These are phyloP conservation scores for Clarkia xantiana DNA, from an alignment of 345 rosid species.

Conservation along the genomic window DNA sequence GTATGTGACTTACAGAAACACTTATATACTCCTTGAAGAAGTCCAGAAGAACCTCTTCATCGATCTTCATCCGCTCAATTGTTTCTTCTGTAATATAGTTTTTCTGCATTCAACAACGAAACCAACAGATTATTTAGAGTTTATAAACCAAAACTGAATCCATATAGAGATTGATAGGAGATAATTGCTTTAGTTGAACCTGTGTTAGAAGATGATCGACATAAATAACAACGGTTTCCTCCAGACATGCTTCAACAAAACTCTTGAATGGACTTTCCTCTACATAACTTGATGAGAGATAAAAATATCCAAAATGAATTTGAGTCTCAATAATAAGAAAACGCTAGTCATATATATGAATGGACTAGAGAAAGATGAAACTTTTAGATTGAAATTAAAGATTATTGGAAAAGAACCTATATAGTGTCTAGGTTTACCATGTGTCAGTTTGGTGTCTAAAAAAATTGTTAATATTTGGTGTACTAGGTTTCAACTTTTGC, in stretches of 20 bases:
- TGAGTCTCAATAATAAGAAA: too few relatives aligned
- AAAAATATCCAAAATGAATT: constrained; percentile 6
- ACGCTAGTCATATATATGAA: too few relatives aligned
- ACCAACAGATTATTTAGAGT: background rate
- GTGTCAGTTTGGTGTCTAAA: too few relatives aligned
- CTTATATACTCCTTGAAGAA: constrained; percentile 90
- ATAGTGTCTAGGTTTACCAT: too few relatives aligned
- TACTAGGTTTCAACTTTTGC: too few relatives aligned
- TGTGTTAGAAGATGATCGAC: constrained; percentile 85
- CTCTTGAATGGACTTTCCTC: constrained; percentile 93
- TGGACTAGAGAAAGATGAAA: too few relatives aligned
- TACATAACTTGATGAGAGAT: constrained; percentile 43
- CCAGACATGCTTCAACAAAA: constrained; percentile 91
- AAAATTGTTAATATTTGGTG: too few relatives aligned
- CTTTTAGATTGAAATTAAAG: too few relatives aligned
- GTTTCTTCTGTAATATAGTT: constrained; percentile 92
- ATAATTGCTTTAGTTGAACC: constrained; percentile 22
- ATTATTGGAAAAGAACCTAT: too few relatives aligned
- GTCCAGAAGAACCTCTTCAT: constrained; percentile 92
- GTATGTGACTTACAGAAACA: constrained; percentile 55
- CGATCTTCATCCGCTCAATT: constrained; percentile 84
- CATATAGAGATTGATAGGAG: too few relatives aligned
- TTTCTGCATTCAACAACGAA: constrained; percentile 31
- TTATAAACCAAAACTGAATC: too few relatives aligned
- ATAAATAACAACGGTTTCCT: constrained; percentile 78